These are phyloP conservation scores for Glycine latifolia DNA, from an alignment of 306 rosid genomes.

Conservation along the genomic window DNA sequence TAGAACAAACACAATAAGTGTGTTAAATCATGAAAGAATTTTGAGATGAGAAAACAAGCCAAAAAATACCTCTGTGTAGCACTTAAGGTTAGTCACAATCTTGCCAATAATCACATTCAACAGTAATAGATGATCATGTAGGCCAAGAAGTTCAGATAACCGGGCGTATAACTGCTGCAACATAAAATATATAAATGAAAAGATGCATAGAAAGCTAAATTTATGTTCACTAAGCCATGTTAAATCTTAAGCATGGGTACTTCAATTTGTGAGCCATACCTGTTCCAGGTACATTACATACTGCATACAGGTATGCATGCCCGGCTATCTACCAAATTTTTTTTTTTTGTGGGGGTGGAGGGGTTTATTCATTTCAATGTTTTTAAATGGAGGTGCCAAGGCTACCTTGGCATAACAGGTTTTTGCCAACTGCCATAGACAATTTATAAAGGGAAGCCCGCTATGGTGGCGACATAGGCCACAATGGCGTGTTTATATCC, in stretches of 20 bases:
- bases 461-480: too few relatives aligned
- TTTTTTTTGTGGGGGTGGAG: too few relatives aligned
- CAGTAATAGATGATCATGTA: slow-evolving; percentile 60
- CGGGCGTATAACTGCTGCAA: slow-evolving; percentile 70
- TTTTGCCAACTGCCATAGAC: too few relatives aligned
- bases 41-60: neutral
- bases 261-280: neutral
- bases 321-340: too few relatives aligned
- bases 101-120: slow-evolving; percentile 62
- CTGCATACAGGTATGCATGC: neutral
- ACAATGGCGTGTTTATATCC: too few relatives aligned
- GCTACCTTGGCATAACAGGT: too few relatives aligned
- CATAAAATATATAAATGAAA: slow-evolving; percentile 41
- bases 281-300: neutral
- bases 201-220: slow-evolving; percentile 20
- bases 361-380: neutral
- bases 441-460: too few relatives aligned
- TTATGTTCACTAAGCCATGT: neutral
- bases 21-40: slow-evolving; percentile 24
- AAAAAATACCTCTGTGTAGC: slow-evolving; percentile 51
- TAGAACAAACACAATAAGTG: slow-evolving; percentile 35
- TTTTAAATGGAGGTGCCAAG: too few relatives aligned
- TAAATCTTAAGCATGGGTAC: slow-evolving; percentile 9
- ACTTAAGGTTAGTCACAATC: slow-evolving; percentile 62
- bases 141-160: slow-evolving; percentile 63